Base-by-base conservation (phyloP, 257 asterid species). In the Knoxia roxburghii region DNA sequence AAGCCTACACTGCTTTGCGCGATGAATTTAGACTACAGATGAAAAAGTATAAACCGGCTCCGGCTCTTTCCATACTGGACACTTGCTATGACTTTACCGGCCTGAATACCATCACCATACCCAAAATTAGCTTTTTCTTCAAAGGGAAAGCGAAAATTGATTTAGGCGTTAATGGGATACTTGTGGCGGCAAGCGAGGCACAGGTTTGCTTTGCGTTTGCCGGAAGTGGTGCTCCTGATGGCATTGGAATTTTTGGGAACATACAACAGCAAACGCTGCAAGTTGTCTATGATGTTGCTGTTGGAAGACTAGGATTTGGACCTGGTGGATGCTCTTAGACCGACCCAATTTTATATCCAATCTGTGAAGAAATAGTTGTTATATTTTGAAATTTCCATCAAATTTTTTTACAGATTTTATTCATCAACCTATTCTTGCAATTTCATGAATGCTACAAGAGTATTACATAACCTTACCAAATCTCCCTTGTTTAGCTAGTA, bases 231-330 rank as follows among this genome's bases (percentile, higher is more conserved):
- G 80, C 57, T 12, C 83, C 72, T 14, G 53, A 45, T 18, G 75
- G 57, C 40, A 59, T 61, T 46, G 85, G 76, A 2, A 87, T 90
- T 32, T 81, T 80, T 0, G 95, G 96, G 35, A 89, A 89, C 57
- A 65, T 78, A 55, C 94, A 89, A 53, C 95, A 89, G 75, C 84
- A 80, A 78, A 85, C 88, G 3, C 63, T 85, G 35, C 87, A 87
- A 48, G 86, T 87, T 23, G 85, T 84, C 14, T 84, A 85, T 48
- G 94, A 87, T 79, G 87, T 87, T 74, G 91, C 77, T 7, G 87
- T 85, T 8, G 86, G 87, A 54, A 81, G 75, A 43, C 77, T 87
- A 7, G 94, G 97, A 37, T 83, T 87, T 69, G 88, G 81, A 11
- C 40, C 88, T 37, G 71, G 60, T 39, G 93, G 91, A 50, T 89